These are phyloP conservation scores for Sporisorium exsertum DNA, from an alignment of 1,284 basidiomycete species.

Conservation along the genomic window DNA sequence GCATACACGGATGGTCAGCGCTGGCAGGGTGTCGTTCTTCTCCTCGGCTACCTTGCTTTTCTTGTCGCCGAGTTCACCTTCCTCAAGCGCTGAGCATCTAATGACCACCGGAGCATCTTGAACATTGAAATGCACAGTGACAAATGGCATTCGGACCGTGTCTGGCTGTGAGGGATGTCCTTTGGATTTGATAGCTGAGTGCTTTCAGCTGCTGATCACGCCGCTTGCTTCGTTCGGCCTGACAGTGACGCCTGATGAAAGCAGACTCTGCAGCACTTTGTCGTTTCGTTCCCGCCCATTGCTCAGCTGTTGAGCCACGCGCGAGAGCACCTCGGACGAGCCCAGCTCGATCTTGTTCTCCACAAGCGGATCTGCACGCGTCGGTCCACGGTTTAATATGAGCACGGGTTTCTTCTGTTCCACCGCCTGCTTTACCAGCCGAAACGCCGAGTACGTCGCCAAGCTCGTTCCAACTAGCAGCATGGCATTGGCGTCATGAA, in stretches of 20 bases:
- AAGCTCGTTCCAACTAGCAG: slow-evolving; percentile 64
- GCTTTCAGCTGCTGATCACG: slow-evolving; percentile 38
- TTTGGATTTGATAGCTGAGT: neutral
- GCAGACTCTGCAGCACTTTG: slow-evolving; percentile 43
- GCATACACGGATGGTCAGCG: slow-evolving; percentile 45
- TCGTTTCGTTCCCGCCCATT: slow-evolving; percentile 46
- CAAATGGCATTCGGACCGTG: neutral
- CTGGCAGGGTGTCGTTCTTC: slow-evolving; percentile 47
- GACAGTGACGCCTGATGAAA: slow-evolving; percentile 45
- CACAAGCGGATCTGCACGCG: slow-evolving; percentile 60
- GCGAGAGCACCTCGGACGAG: slow-evolving; percentile 55
- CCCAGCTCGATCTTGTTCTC: slow-evolving; percentile 62
- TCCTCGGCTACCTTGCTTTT: slow-evolving; percentile 49
- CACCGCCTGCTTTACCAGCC: slow-evolving; percentile 62
- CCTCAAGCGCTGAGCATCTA: slow-evolving; percentile 28
- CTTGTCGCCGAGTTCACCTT: slow-evolving; percentile 49
- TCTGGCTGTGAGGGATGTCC: neutral
- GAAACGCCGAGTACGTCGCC: slow-evolving; percentile 67
- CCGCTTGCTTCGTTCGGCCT: slow-evolving; percentile 31
- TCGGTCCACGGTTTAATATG: slow-evolving; percentile 67
- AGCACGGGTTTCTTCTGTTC: slow-evolving; percentile 55
- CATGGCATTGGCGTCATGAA: slow-evolving; percentile 53
- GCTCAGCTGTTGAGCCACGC: slow-evolving; percentile 32
- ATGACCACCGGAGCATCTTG: neutral
- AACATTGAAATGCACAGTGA: neutral